phyloP scores from a whole-genome alignment of 805 yeast genomes.

The Candida schatavii region DNA sequence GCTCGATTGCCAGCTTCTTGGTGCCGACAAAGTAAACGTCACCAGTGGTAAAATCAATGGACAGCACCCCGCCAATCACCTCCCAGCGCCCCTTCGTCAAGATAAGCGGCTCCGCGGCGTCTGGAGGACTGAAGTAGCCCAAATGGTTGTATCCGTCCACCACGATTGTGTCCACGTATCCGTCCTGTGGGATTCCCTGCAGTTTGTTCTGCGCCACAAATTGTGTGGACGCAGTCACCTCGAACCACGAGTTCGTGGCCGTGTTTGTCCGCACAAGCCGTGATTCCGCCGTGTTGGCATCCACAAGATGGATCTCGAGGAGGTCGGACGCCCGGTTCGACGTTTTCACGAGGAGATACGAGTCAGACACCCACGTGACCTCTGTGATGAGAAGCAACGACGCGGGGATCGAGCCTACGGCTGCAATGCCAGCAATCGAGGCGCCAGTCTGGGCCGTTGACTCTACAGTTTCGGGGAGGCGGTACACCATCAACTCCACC shows the following conservation, averaged over 20 bases:
- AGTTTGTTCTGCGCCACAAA: conserved; percentile 35
- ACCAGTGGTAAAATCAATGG: conserved; percentile 48
- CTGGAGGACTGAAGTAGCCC: conserved; percentile 78
- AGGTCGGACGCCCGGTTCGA: conserved; percentile 61
- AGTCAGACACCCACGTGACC: conserved; percentile 54
- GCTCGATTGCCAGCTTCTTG: conserved; percentile 71
- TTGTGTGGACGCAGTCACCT: conserved; percentile 36
- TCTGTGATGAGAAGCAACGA: conserved; percentile 57
- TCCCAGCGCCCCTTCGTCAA: conserved; percentile 83
- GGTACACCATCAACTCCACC: conserved; percentile 45
- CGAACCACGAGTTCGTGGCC: conserved; percentile 60
- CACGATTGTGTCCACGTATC: conserved; percentile 77
- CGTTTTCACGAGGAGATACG: conserved; percentile 52
- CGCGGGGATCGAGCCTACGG: conserved; percentile 14
- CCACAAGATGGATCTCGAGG: conserved; percentile 48
- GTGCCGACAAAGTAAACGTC: conserved; percentile 68
- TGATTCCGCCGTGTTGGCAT: conserved; percentile 27
- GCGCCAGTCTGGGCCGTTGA: conserved; percentile 19
- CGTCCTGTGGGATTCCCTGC: conserved; percentile 41
- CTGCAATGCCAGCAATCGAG: not conserved
- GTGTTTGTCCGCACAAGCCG: conserved; percentile 41
- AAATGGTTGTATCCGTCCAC: conserved; percentile 67
- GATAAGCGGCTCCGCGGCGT: conserved; percentile 42
- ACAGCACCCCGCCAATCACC: conserved; percentile 66
- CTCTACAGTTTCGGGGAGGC: conserved; percentile 14